Evolutionary conservation across 768 basidiomycete species (phyloP), one percentile per base, ranked within the genome.

Genomic region (Kwoniella dejecticola): DNA sequence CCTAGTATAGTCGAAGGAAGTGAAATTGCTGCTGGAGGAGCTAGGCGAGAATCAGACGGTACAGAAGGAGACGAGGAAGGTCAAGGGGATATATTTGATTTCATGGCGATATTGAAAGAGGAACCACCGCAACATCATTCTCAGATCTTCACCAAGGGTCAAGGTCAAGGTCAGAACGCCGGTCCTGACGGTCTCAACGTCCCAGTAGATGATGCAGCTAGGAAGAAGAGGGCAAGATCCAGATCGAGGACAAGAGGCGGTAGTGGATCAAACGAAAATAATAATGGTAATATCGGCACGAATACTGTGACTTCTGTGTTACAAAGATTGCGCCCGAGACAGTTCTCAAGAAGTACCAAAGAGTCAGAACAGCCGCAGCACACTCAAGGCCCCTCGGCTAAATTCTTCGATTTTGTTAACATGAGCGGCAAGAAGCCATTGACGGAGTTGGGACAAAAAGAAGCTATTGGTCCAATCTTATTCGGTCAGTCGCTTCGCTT

Each of bases 361-460:
- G 24, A 50, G n/a, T 21, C 48, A 4, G 48, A 36, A 7, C 29
- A 31, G 27, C n/a, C 2, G 13, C 15, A 31, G 5, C 48, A 50
- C 23, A 50, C 29, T 1, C 71, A 72, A 52, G 66, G 49, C 30
- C 66, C 68, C 1, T 63, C 68, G 10, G 63, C 63, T 13, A 70
- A 29, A 27, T 78, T 78, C 56, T 75, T 74, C 58, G 75, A 76
- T 46, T 75, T 77, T 48, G 75, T 77, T 49, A 68, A 77, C 30
- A 67, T 73, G 69, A 56, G 54, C 17, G 66, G 67, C n/a, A 59
- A 59, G 30, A 72, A 66, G 49, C 67, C 71, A 0, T 45, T 77
- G 47, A 72, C 70, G 8, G 57, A 77, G 59, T 52, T 77, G 36
- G 63, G 46, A 2, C 58, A 56, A 6, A 60, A 54, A n/a, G 75